Evolutionary conservation across 108 stramenopile genomes (phyloP), one percentile per base, ranked within the genome.

Genomic region (Cylindrotheca fusiformis): DNA sequence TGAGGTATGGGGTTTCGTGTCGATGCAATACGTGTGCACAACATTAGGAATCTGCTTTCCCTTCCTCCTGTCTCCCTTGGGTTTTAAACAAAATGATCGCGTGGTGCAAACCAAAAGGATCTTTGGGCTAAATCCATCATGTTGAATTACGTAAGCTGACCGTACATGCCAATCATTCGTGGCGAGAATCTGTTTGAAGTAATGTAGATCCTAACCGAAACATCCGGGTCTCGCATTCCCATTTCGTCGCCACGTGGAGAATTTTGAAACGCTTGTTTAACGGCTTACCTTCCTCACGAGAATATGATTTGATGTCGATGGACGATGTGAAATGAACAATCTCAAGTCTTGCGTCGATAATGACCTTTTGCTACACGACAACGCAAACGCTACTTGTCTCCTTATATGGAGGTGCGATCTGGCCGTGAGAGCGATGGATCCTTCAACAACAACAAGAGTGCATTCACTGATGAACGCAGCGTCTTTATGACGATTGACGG

Each of bases 311-410:
- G 62, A 23, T 18, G 21, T 31, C 22, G 41, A 21, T 33, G 25
- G 24, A 29, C 17, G 4, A 55, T 8, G 31, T n/a, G n/a, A n/a
- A 21, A 50, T 33, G 41, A 22, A 32, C 21, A 25, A 18, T 23
- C 14, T 5, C 14, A n/a, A 23, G 4, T 4, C 14, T n/a, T 17
- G 44, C 46, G 21, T 6, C 4, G 5, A 4, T n/a, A 27, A 12
- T 49, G 28, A 28, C n/a, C 19, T 41, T 64, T 53, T 50, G 19
- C 17, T 20, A 62, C 4, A 53, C 67, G 67, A 58, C 60, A 61
- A 72, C 71, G 71, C 71, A 72, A 72, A 66, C 71, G 55, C 71
- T 36, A 55, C 71, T 72, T 72, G 51, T 72, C 71, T 64, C 63
- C 32, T 55, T 33, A 48, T 26, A 14, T 36, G 47, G 63, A 61